Evolutionary conservation across 257 asterid species (phyloP).

Genomic region (Plantago ovata): DNA sequence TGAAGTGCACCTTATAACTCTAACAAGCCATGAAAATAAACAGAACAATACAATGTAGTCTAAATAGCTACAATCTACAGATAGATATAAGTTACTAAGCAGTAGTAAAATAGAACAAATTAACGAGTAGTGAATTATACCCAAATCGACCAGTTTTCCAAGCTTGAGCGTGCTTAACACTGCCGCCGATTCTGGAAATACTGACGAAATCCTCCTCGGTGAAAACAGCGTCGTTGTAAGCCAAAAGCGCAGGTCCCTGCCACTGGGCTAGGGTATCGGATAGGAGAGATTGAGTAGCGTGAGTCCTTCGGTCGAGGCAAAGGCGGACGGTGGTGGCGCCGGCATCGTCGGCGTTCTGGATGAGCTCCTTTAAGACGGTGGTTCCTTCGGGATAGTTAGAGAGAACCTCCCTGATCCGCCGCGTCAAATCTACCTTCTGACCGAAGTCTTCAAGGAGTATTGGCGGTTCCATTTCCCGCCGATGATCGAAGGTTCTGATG

Average conservation of each 20-base stretch:
- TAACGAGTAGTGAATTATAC: conserved; percentile 34
- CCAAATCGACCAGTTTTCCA: conserved; percentile 98
- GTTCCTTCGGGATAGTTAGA: conserved; percentile 94
- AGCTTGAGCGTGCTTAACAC: conserved; percentile 73
- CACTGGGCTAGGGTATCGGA: conserved; percentile 68
- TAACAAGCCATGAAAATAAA: background rate
- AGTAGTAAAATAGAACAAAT: background rate
- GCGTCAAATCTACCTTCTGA: conserved; percentile 93
- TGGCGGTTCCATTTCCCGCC: conserved; percentile 41
- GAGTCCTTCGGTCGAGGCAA: conserved; percentile 82
- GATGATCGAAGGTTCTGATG: conserved; percentile 8
- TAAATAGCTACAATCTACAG: too few species aligned
- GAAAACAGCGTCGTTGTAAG: conserved; percentile 82
- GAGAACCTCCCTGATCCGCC: conserved; percentile 90
- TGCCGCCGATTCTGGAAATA: conserved; percentile 93
- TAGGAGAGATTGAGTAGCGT: conserved; percentile 56
- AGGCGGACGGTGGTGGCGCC: conserved; percentile 90
- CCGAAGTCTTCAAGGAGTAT: conserved; percentile 89
- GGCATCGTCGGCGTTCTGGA: conserved; percentile 98
- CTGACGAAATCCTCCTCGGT: conserved; percentile 89
- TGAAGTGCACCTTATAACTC: background rate
- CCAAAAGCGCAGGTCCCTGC: conserved; percentile 92
- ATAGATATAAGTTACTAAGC: background rate
- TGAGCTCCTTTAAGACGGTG: conserved; percentile 88
- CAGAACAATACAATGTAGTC: background rate